These are phyloP conservation scores for Globisporangium parvum DNA, from an alignment of 352 stramenopile genomes.

Conservation along the genomic window DNA sequence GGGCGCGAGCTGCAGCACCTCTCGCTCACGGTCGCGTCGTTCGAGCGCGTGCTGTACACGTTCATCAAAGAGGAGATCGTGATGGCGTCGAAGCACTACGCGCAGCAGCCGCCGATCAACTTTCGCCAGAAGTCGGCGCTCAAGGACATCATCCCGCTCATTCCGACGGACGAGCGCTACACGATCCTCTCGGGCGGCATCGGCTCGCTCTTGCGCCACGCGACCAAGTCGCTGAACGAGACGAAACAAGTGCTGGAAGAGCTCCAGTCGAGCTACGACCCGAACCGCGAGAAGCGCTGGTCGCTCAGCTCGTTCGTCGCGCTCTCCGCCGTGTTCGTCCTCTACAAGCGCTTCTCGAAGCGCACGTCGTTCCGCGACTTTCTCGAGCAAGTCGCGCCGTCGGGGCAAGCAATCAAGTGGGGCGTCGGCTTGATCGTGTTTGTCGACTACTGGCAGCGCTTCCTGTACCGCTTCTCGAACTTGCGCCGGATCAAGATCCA, in stretches of 20 bases:
- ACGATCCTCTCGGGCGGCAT: constrained; percentile 78
- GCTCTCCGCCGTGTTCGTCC: constrained; percentile 39
- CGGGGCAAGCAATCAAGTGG: constrained; percentile 56
- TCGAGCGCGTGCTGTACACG: constrained; percentile 80
- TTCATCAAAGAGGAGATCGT: constrained; percentile 89
- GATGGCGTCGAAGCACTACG: constrained; percentile 64
- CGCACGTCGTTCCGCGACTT: constrained; percentile 68
- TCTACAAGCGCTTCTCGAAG: constrained; percentile 71
- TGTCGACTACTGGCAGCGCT: constrained; percentile 73
- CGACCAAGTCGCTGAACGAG: constrained; percentile 79
- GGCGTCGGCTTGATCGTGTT: constrained; percentile 39
- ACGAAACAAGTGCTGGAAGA: constrained; percentile 73
- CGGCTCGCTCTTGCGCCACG: constrained; percentile 70
- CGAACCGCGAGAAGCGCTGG: constrained; percentile 79
- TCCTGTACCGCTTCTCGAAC: constrained; percentile 79
- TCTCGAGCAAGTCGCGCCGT: constrained; percentile 57
- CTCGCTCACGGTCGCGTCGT: constrained; percentile 78
- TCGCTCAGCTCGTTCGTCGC: constrained; percentile 67
- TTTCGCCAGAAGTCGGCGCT: constrained; percentile 77
- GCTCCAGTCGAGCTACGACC: constrained; percentile 79
- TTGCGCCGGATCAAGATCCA: constrained; percentile 82
- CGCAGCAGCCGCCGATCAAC: constrained; percentile 43
- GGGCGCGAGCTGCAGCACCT: constrained; percentile 81
- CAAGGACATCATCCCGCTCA: constrained; percentile 86
- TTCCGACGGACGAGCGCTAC: constrained; percentile 72